phyloP scores from a whole-genome alignment of 2,329 filamentous ascomycete genomes.

The Colletotrichum theobromicola region DNA sequence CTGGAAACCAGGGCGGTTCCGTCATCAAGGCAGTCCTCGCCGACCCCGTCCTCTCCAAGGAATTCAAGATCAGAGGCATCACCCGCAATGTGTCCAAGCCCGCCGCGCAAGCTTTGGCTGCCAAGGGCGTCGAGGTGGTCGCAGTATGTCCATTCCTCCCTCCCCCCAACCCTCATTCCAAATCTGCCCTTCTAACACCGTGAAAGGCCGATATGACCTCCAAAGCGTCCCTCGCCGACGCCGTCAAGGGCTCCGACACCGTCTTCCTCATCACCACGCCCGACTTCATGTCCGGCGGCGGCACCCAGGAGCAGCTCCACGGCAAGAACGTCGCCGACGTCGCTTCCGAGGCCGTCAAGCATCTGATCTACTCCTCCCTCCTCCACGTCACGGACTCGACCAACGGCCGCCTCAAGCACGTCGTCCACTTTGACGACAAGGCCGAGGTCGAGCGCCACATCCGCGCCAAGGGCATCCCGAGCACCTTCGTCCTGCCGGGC shows the following conservation, averaged over 20 bases:
- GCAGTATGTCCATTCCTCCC: slow-evolving; percentile 27
- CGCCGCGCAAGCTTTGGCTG: slow-evolving; percentile 40
- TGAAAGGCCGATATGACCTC: slow-evolving; percentile 46
- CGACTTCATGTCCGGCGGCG: slow-evolving; percentile 14
- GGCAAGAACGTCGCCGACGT: slow-evolving; percentile 47
- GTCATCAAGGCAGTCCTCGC: slow-evolving; percentile 49
- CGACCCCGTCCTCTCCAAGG: slow-evolving; percentile 47
- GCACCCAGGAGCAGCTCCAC: slow-evolving; percentile 29
- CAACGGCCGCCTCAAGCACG: slow-evolving; percentile 28
- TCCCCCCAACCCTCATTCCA: too few relatives aligned
- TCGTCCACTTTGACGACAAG: slow-evolving; percentile 52
- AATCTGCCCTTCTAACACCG: not conserved
- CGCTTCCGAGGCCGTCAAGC: slow-evolving; percentile 33
- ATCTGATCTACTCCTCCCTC: slow-evolving; percentile 38
- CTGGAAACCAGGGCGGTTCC: slow-evolving; percentile 54
- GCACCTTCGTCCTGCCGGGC: slow-evolving; percentile 53
- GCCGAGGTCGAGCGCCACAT: slow-evolving; percentile 53
- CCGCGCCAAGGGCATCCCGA: slow-evolving; percentile 45
- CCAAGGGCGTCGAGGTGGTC: slow-evolving; percentile 49
- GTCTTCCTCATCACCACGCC: slow-evolving; percentile 41
- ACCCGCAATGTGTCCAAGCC: slow-evolving; percentile 50
- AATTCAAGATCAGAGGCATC: slow-evolving; percentile 51
- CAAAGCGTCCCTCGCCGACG: slow-evolving; percentile 35
- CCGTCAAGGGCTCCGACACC: slow-evolving; percentile 46
- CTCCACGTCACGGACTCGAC: slow-evolving; percentile 29